Conservation (phyloP, 2,329 filamentous ascomycete genomes). For the Hymenoscyphus occultus region DNA sequence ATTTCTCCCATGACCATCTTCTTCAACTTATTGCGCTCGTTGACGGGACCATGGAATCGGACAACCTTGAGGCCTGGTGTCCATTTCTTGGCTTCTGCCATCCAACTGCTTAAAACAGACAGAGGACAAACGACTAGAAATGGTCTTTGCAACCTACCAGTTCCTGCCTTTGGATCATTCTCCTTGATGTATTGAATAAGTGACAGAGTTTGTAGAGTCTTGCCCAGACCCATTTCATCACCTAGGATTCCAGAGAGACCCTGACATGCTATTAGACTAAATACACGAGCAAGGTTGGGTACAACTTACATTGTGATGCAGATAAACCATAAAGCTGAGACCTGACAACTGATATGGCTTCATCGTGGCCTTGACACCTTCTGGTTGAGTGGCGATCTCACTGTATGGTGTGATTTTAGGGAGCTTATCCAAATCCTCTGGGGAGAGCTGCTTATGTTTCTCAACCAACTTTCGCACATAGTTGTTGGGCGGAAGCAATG, state of each 20-base stretch:
- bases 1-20: slow-evolving; percentile 44
- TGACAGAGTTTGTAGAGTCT: slow-evolving; percentile 48
- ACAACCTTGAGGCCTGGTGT: slow-evolving; percentile 45
- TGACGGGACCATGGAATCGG: slow-evolving; percentile 46
- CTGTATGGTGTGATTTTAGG: slow-evolving; percentile 30
- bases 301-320: slow-evolving; percentile 39
- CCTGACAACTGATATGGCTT: slow-evolving; percentile 51
- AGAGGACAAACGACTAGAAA: slow-evolving; percentile 50
- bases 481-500: slow-evolving; percentile 36
- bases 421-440: slow-evolving; percentile 25
- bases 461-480: slow-evolving; percentile 36
- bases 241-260: slow-evolving; percentile 45
- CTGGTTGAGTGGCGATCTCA: slow-evolving; percentile 31
- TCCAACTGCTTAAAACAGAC: slow-evolving; percentile 49
- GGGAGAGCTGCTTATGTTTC: slow-evolving; percentile 27
- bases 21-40: slow-evolving; percentile 46
- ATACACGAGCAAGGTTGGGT: background rate
- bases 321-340: slow-evolving; percentile 47
- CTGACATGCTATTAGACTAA: slow-evolving; percentile 15
- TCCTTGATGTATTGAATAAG: slow-evolving; percentile 48
- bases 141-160: slow-evolving; percentile 40
- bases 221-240: slow-evolving; percentile 51
- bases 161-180: slow-evolving; percentile 35
- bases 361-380: slow-evolving; percentile 46
- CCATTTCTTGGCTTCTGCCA: slow-evolving; percentile 46